Conservation (phyloP, 2,329 filamentous ascomycete genomes). For the Cladophialophora psammophila region DNA sequence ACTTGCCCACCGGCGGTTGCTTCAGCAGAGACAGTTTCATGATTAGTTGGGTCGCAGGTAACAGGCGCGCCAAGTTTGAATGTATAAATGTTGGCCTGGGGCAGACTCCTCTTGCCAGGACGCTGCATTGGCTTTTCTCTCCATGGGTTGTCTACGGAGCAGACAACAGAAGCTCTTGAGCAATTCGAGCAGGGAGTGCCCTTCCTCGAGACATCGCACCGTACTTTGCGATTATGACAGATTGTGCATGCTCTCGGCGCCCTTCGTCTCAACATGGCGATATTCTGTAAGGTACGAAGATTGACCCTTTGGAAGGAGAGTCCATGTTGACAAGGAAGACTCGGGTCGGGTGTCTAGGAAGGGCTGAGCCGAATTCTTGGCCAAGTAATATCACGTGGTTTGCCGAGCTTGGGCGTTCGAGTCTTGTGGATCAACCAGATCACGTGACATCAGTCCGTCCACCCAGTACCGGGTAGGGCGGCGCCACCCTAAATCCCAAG, state of each 20-base stretch:
- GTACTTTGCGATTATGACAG: conserved; percentile 23
- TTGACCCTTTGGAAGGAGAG: neutral
- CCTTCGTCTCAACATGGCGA: conserved; percentile 19
- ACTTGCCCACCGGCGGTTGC: conserved; percentile 5
- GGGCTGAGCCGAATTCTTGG: neutral
- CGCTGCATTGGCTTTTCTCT: conserved; percentile 5
- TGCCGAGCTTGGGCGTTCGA: neutral
- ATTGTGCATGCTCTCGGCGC: conserved; percentile 21
- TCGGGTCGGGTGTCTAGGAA: neutral
- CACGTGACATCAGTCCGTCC: too few species aligned
- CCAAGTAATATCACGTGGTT: neutral
- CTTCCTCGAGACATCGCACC: conserved; percentile 21
- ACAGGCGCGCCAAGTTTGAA: conserved; percentile 9
- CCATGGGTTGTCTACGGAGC: conserved; percentile 4
- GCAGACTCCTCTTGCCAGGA: conserved; percentile 8
- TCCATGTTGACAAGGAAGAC: too few species aligned
- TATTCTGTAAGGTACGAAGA: neutral
- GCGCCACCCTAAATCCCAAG: too few species aligned
- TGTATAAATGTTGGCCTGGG: conserved; percentile 11
- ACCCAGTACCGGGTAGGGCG: too few species aligned
- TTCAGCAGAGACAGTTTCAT: neutral
- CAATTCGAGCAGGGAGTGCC: conserved; percentile 26
- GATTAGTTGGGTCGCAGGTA: neutral
- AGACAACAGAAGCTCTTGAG: conserved; percentile 15
- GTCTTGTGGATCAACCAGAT: neutral